These are phyloP conservation scores for Eucalyptus leucophloia DNA, from an alignment of 345 rosid genomes.

Conservation along the genomic window DNA sequence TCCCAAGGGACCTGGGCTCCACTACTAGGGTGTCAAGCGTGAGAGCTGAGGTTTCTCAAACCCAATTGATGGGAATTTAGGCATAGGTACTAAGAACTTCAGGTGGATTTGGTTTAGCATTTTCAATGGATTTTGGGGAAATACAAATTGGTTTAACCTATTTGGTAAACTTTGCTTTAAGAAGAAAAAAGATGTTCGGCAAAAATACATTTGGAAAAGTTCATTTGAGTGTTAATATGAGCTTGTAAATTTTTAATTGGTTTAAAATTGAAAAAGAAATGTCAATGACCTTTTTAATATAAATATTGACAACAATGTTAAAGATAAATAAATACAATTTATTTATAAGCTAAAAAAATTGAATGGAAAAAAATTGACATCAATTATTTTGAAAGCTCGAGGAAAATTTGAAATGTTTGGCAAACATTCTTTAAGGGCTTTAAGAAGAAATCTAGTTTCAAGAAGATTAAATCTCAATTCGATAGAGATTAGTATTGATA, in stretches of 20 bases:
- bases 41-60: background rate
- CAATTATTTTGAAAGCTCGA: too few relatives aligned
- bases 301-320: background rate
- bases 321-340: background rate
- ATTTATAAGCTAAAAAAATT: too few relatives aligned
- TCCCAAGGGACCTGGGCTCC: background rate
- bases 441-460: fast-evolving
- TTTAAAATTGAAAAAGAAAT: background rate
- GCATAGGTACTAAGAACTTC: background rate
- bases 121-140: too few relatives aligned
- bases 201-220: background rate
- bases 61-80: background rate
- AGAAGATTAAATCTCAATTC: fast-evolving
- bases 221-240: background rate
- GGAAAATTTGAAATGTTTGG: too few relatives aligned
- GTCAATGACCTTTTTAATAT: too few relatives aligned
- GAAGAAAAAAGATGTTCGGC: too few relatives aligned
- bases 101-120: too few relatives aligned
- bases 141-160: too few relatives aligned
- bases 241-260: background rate
- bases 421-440: fast-evolving
- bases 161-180: background rate
- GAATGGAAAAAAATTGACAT: too few relatives aligned
- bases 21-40: fast-evolving
- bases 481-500: too few relatives aligned